Base-by-base conservation (phyloP, 805 yeast genomes). In the Nakazawaea pomicola region DNA sequence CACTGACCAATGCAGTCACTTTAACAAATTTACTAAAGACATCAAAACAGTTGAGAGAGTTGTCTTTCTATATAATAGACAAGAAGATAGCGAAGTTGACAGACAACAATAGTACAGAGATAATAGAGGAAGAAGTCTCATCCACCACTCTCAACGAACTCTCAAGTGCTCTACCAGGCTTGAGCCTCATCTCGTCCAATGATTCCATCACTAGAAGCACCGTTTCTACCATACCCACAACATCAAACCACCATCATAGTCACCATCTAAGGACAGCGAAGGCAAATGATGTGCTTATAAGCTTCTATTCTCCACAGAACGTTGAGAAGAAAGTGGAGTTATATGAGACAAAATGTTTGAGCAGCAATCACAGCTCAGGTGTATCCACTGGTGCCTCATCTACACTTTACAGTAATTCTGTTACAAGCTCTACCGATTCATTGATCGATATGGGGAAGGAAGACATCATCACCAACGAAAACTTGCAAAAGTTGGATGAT, bases 261-360 rank as follows among this genome's bases (percentile, higher is more conserved):
- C 10, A 25, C 6, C 24, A 15, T 15, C 24, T 37, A 12, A 38
- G 15, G 6, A 19, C 34, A 4, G 36, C 18, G 17, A 31, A 25
- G 25, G 32, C 42, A 12, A 25, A 43, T 9, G 41, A 38, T 19
- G 23, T 57, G 3, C 51, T 43, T 25, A 44, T 57, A 6, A 46
- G 55, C 15, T 29, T 57, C 4, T 57, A 44, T 34, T 56, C 61
- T 1, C 61, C 62, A 11, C 61, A 57, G 40, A 50, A 46, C 25
- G 48, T 45, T 6, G 48, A 46, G 14, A 45, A 38, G 21, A 37
- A 46, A 10, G 46, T 49, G 11, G 56, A 49, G 38, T 44, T 55
- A 4, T 57, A 47, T 33, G 55, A 51, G 23, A 53, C 60, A 1
- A 50, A 49, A 23, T 49, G 56, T 40, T 28, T 50, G 19, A 35